Evolutionary conservation across 2,329 filamentous ascomycete genomes (phyloP).

Genomic region (Pseudogymnoascus pannorum): DNA sequence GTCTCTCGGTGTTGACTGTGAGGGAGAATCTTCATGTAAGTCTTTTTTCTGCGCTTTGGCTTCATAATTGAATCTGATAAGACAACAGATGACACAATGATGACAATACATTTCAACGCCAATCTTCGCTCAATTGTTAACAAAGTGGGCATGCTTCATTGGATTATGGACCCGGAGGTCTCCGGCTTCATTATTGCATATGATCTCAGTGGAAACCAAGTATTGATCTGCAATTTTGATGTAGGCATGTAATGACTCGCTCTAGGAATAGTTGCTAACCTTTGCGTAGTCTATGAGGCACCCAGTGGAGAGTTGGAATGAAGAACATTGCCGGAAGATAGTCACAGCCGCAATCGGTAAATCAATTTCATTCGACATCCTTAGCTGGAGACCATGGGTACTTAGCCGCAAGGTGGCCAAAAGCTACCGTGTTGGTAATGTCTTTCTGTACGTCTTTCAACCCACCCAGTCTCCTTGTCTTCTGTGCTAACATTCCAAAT

Average conservation of each 20-base stretch:
- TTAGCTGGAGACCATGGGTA: slow-evolving; percentile 36
- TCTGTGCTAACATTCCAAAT: neutral
- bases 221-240: slow-evolving; percentile 39
- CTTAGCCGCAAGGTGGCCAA: slow-evolving; percentile 36
- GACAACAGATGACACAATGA: slow-evolving; percentile 36
- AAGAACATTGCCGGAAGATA: slow-evolving; percentile 28
- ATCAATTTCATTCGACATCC: slow-evolving; percentile 31
- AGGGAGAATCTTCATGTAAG: slow-evolving; percentile 38
- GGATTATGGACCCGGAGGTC: slow-evolving; percentile 36
- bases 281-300: slow-evolving; percentile 26
- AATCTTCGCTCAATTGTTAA: slow-evolving; percentile 33
- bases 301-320: slow-evolving; percentile 31
- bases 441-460: slow-evolving; percentile 31
- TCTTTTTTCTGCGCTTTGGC: neutral
- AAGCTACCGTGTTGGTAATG: slow-evolving; percentile 29
- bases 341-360: slow-evolving; percentile 30
- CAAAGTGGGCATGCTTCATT: slow-evolving; percentile 38
- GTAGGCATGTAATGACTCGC: slow-evolving; percentile 19
- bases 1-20: slow-evolving; percentile 28
- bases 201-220: slow-evolving; percentile 35
- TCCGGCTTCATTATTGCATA: slow-evolving; percentile 40
- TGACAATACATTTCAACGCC: slow-evolving; percentile 40
- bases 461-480: neutral
- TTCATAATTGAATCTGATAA: neutral
- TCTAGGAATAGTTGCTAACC: neutral